Conservation (phyloP, 257 asterid species). For the Plantago elongata region DNA sequence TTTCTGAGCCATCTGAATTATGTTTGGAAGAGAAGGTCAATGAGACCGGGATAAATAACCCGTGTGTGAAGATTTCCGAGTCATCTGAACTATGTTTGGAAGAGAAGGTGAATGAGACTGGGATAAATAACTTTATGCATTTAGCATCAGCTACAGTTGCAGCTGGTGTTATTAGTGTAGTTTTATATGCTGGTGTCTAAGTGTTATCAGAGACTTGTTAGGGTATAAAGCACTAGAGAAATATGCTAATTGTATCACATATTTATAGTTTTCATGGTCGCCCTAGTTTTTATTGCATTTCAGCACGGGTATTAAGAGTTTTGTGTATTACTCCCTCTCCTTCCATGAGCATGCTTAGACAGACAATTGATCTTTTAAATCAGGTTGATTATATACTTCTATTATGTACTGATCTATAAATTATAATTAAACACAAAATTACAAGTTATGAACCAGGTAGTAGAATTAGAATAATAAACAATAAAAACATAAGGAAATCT, state of each 20-base stretch:
- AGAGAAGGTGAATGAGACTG: not conserved
- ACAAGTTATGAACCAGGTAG: no score
- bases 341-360: no score
- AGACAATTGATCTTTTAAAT: no score
- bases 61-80: slow-evolving; percentile 18
- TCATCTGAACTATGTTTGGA: slow-evolving; percentile 12
- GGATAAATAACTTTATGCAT: slow-evolving; percentile 18
- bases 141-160: slow-evolving; percentile 30
- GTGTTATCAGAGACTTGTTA: slow-evolving; percentile 26
- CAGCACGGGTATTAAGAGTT: no score
- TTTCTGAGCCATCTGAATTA: slow-evolving; percentile 17
- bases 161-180: slow-evolving; percentile 26
- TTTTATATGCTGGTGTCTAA: slow-evolving; percentile 30
- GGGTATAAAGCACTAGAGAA: slow-evolving; percentile 25
- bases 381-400: no score
- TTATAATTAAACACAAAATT: no score
- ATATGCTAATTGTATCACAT: no score
- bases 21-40: slow-evolving; percentile 7
- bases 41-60: slow-evolving; percentile 29
- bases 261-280: not conserved
- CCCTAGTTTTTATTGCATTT: no score
- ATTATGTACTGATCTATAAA: no score
- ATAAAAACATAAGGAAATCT: no score
- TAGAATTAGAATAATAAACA: no score
- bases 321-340: no score